These are phyloP conservation scores for Coniochaeta prunicola DNA, from an alignment of 2,329 filamentous ascomycete species.

Conservation along the genomic window DNA sequence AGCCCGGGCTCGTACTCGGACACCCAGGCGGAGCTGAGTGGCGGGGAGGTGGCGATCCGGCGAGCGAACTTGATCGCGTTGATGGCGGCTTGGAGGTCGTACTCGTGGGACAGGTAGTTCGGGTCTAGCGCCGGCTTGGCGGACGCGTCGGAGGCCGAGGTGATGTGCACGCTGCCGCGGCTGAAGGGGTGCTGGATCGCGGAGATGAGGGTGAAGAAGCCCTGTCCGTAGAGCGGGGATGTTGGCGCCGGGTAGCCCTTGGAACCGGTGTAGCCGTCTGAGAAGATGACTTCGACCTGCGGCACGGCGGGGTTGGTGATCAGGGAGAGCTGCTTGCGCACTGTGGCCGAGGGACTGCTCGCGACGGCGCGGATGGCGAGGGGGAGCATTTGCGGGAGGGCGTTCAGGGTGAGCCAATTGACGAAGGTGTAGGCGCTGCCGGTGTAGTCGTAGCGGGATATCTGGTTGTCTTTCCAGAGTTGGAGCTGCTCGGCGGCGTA, in stretches of 20 bases:
- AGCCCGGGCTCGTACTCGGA: constrained; percentile 26
- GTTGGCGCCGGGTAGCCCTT: constrained; percentile 24
- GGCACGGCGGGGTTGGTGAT: constrained; percentile 28
- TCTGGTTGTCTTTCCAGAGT: constrained; percentile 22
- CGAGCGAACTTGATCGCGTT: constrained; percentile 21
- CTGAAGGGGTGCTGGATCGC: constrained; percentile 23
- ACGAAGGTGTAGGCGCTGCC: constrained; percentile 31
- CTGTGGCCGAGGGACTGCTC: constrained; percentile 18
- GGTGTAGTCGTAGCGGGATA: constrained; percentile 31
- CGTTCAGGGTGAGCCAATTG: constrained; percentile 24
- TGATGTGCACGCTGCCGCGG: constrained; percentile 24
- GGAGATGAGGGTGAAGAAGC: constrained; percentile 19
- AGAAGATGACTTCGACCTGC: constrained; percentile 35
- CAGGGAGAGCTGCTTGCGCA: constrained; percentile 31
- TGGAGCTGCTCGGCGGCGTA: constrained; percentile 30
- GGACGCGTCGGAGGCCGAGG: constrained; percentile 20
- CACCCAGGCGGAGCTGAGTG: constrained; percentile 21
- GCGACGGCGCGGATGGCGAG: constrained; percentile 24
- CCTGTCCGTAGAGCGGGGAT: constrained; percentile 21
- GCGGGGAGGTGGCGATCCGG: constrained; percentile 21
- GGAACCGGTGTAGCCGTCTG: constrained; percentile 34
- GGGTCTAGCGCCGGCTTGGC: constrained; percentile 25
- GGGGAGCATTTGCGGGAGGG: constrained; percentile 13
- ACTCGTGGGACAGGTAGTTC: constrained; percentile 20
- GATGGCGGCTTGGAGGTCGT: constrained; percentile 18